Percentiles rank a stretch among this genome's conserved stretches.
Conservation (phyloP, 2,329 filamentous ascomycete genomes). For the Fusarium setosum region DNA sequence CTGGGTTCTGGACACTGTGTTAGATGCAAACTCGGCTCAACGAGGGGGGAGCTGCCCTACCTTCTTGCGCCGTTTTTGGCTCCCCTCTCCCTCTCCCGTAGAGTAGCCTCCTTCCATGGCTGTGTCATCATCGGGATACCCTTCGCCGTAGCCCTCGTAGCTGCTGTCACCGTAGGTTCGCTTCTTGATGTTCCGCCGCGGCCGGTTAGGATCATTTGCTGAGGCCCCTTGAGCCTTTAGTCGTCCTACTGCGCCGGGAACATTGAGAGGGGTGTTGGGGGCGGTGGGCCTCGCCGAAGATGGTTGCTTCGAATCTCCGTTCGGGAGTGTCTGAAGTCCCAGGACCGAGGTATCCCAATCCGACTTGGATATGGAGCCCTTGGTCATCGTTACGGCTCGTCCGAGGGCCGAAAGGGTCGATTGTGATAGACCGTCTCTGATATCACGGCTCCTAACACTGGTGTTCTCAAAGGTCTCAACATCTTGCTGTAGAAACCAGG, state of each 20-base stretch:
- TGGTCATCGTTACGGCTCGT: slow-evolving; percentile 67
- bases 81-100: slow-evolving; percentile 77
- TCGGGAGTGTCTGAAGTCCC: slow-evolving; percentile 63
- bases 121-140: slow-evolving; percentile 74
- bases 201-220: slow-evolving; percentile 63
- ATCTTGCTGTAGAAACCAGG: slow-evolving; percentile 61
- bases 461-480: slow-evolving; percentile 68
- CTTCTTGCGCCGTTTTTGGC: slow-evolving; percentile 74
- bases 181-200: slow-evolving; percentile 77
- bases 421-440: slow-evolving; percentile 63
- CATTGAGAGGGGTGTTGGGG: slow-evolving; percentile 62
- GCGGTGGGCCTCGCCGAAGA: slow-evolving; percentile 61
- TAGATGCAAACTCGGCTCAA: slow-evolving; percentile 49
- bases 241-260: slow-evolving; percentile 48
- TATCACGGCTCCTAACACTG: slow-evolving; percentile 64
- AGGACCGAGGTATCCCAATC: slow-evolving; percentile 69
- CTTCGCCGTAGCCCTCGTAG: slow-evolving; percentile 80
- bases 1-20: slow-evolving; percentile 59
- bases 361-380: slow-evolving; percentile 64
- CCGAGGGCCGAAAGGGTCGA: slow-evolving; percentile 56
- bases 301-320: slow-evolving; percentile 53
- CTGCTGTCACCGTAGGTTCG: slow-evolving; percentile 80
- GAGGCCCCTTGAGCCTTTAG: slow-evolving; percentile 53
- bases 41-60: slow-evolving; percentile 49
- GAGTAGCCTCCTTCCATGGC: slow-evolving; percentile 72